phyloP scores from a whole-genome alignment of 2,329 filamentous ascomycete genomes.

The Botryotinia narcissicola region DNA sequence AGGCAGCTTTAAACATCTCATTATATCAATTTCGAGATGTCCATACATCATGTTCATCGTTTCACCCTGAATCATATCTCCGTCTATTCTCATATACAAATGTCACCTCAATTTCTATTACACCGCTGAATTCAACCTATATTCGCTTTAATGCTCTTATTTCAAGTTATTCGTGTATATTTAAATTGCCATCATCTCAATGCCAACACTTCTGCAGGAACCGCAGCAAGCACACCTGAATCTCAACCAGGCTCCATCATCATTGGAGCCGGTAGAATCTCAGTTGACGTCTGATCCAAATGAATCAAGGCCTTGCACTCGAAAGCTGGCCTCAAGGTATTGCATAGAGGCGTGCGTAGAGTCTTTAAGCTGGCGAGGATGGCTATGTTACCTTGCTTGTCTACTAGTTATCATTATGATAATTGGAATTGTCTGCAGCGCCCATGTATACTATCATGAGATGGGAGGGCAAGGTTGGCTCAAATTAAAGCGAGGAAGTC shows the following conservation, averaged over 20 bases:
- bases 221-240: slow-evolving; percentile 19
- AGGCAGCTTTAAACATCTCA: neutral
- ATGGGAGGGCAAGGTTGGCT: slow-evolving; percentile 33
- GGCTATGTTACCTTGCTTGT: slow-evolving; percentile 25
- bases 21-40: neutral
- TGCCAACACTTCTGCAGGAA: slow-evolving; percentile 27
- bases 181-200: slow-evolving; percentile 6
- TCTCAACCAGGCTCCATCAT: slow-evolving; percentile 11
- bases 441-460: slow-evolving; percentile 32
- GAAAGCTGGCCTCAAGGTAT: slow-evolving; percentile 1
- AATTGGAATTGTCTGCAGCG: slow-evolving; percentile 30
- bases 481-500: slow-evolving; percentile 20
- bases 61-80: neutral
- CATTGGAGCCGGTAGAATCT: slow-evolving; percentile 20
- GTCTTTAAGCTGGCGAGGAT: slow-evolving; percentile 25
- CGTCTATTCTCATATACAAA: slow-evolving; percentile 20
- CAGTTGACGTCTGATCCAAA: slow-evolving; percentile 24
- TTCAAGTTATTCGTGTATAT: slow-evolving; percentile 21
- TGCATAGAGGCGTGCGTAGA: slow-evolving; percentile 4
- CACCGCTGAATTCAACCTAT: slow-evolving; percentile 22
- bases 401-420: slow-evolving; percentile 27
- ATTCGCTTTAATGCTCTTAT: slow-evolving; percentile 25
- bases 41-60: neutral
- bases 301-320: slow-evolving; percentile 17
- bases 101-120: slow-evolving; percentile 25